These are phyloP conservation scores for Carallia pectinifolia DNA, from an alignment of 345 rosid genomes.

Conservation along the genomic window DNA sequence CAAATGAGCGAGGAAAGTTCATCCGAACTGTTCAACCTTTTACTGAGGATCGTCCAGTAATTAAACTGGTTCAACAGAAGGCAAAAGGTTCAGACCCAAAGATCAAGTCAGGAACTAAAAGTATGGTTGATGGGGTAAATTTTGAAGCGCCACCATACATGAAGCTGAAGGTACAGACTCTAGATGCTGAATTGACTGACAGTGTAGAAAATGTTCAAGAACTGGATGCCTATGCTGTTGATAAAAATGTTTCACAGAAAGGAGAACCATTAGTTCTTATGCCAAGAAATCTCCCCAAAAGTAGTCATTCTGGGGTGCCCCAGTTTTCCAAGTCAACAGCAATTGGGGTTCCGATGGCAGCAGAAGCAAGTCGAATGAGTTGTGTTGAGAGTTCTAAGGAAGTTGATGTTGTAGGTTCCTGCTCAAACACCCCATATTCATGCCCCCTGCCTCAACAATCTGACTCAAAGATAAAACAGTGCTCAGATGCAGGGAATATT, in stretches of 20 bases:
- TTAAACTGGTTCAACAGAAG: constrained; percentile 29
- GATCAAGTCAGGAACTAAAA: constrained; percentile 20
- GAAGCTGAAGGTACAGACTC: constrained; percentile 31
- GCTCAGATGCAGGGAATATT: constrained; percentile 27
- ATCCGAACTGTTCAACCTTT: not conserved
- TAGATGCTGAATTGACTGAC: constrained; percentile 28
- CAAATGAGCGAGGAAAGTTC: constrained; percentile 19
- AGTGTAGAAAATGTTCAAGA: constrained; percentile 31
- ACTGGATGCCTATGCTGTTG: constrained; percentile 23
- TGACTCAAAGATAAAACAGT: constrained; percentile 33
- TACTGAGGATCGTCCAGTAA: constrained; percentile 10
- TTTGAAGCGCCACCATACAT: constrained; percentile 27
- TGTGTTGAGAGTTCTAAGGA: constrained; percentile 32
- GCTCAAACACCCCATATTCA: constrained; percentile 38
- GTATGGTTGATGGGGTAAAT: constrained; percentile 28
- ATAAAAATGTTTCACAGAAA: constrained; percentile 25
- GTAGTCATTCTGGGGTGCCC: constrained; percentile 31
- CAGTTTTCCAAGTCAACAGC: constrained; percentile 27
- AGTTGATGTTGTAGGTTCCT: constrained; percentile 21
- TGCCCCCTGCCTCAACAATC: constrained; percentile 39
- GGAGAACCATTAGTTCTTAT: constrained; percentile 43
- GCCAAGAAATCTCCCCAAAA: constrained; percentile 44
- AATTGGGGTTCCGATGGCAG: constrained; percentile 21
- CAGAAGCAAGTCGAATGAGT: constrained; percentile 40
- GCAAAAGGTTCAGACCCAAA: constrained; percentile 32